Evolutionary conservation across 116 monocot genomes (phyloP).

Genomic region (Zostera marina): DNA sequence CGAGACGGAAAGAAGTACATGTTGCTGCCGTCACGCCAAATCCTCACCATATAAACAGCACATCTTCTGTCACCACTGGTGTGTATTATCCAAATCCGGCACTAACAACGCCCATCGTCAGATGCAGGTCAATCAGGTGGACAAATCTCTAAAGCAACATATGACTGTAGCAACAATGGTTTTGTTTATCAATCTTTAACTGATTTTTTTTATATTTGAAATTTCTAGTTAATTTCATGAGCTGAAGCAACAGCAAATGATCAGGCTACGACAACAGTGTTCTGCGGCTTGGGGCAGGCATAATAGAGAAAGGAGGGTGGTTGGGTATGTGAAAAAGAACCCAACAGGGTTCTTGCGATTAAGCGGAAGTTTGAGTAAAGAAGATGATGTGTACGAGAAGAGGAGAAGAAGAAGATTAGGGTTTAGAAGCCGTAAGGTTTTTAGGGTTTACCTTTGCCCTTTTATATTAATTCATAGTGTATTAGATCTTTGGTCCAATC

Average conservation of each 20-base stretch:
- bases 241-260: conserved; percentile 34
- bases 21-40: not conserved
- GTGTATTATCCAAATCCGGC: not conserved
- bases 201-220: not conserved
- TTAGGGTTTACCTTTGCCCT: too few relatives aligned
- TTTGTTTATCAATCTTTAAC: not conserved
- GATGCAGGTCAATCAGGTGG: conserved; percentile 30
- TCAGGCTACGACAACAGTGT: conserved; percentile 9
- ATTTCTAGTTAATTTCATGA: conserved; percentile 34
- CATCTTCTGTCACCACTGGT: not conserved
- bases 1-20: too few relatives aligned
- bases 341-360: too few relatives aligned
- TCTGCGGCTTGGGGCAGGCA: conserved; percentile 22
- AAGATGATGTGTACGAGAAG: too few relatives aligned
- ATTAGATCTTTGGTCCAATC: too few relatives aligned
- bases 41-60: not conserved
- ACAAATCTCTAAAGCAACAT: too few relatives aligned
- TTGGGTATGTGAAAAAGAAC: conserved; percentile 1
- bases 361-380: too few relatives aligned
- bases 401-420: too few relatives aligned
- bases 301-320: conserved; percentile 1
- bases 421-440: too few relatives aligned
- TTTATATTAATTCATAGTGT: too few relatives aligned
- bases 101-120: conserved; percentile 29
- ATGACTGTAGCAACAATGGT: too few relatives aligned